A percentile compares a stretch with the other conserved stretches of the same genome.
phyloP scores from a whole-genome alignment of 2,329 filamentous ascomycete species.

The Colletotrichum truncatum region DNA sequence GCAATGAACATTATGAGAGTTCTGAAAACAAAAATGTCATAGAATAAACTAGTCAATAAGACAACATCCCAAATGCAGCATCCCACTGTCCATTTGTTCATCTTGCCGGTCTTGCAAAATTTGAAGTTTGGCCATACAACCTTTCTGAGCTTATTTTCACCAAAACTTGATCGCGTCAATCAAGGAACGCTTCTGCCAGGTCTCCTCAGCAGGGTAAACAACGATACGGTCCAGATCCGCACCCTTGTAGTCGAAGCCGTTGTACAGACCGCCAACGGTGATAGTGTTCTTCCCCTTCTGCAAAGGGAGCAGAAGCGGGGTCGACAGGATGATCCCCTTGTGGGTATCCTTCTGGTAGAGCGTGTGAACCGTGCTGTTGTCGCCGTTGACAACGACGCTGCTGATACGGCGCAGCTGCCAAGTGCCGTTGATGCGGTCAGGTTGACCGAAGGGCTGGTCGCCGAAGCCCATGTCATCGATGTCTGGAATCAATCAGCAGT shows the following conservation, averaged over 20 bases:
- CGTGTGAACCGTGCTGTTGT: slow-evolving; percentile 50
- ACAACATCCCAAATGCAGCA: no score
- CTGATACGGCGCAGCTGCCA: slow-evolving; percentile 69
- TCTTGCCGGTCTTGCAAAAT: no score
- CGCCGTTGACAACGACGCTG: slow-evolving; percentile 66
- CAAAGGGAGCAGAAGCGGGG: slow-evolving; percentile 62
- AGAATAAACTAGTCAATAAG: no score
- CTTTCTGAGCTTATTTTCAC: neutral
- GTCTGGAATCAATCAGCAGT: slow-evolving; percentile 35
- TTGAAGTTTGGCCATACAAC: no score
- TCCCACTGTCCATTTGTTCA: no score
- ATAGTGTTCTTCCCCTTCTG: slow-evolving; percentile 64
- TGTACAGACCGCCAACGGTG: slow-evolving; percentile 63
- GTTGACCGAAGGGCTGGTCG: slow-evolving; percentile 60
- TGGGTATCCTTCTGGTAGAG: slow-evolving; percentile 61
- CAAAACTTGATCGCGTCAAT: neutral
- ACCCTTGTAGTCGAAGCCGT: slow-evolving; percentile 64
- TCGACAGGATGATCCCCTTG: slow-evolving; percentile 67
- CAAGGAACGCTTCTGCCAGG: neutral
- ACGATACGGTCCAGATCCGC: slow-evolving; percentile 68
- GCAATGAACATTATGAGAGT: neutral
- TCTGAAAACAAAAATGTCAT: neutral
- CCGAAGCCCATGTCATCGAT: slow-evolving; percentile 70
- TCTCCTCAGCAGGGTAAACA: slow-evolving; percentile 63
- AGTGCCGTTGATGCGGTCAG: slow-evolving; percentile 66